phyloP scores from a whole-genome alignment of 257 asterid species.

The Fraxinus cuspidata region DNA sequence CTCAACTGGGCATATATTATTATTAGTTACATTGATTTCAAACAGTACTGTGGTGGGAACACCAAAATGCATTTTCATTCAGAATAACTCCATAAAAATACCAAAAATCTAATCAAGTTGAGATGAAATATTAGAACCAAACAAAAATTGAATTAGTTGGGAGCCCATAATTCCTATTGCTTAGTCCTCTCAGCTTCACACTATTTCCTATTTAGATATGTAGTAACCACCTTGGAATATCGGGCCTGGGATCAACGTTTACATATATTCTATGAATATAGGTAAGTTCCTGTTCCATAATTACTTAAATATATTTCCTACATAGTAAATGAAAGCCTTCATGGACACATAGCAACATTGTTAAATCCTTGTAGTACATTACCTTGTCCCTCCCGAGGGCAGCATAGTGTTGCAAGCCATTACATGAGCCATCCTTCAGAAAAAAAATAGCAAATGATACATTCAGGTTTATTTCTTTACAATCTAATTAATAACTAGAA shows the following conservation, averaged over 20 bases:
- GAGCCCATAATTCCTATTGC: neutral
- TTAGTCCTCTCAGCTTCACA: neutral
- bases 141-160: constrained; percentile 5
- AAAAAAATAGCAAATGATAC: constrained; percentile 22
- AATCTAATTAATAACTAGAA: constrained; percentile 22
- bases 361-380: constrained; percentile 23
- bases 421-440: constrained; percentile 96
- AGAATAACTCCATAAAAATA: constrained; percentile 8
- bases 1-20: neutral
- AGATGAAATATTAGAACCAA: neutral
- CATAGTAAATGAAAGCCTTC: neutral
- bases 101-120: constrained; percentile 15
- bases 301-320: neutral
- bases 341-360: constrained; percentile 16
- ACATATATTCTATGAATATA: neutral
- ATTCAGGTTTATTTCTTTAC: constrained; percentile 26
- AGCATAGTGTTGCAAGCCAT: constrained; percentile 98
- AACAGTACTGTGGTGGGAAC: neutral
- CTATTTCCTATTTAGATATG: neutral
- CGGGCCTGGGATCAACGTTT: too few species aligned
- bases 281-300: neutral
- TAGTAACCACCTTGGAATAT: too few species aligned
- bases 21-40: neutral
- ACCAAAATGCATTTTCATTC: constrained; percentile 18
- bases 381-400: constrained; percentile 99